These are phyloP conservation scores for Yarrowia hollandica DNA, from an alignment of 805 yeast genomes.

Conservation along the genomic window DNA sequence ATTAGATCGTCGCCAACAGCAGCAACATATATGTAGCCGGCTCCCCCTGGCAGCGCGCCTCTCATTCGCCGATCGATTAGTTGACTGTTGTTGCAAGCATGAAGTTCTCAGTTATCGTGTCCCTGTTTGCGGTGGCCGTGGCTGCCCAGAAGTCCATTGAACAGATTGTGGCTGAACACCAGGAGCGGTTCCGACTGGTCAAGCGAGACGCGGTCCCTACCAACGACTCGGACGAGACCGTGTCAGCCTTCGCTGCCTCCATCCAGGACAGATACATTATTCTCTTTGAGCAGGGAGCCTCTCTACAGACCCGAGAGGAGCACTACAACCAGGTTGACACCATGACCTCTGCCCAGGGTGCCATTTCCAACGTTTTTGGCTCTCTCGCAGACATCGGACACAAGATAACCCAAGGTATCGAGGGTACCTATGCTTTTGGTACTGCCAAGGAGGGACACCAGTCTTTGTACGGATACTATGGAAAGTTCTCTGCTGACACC, in stretches of 20 bases:
- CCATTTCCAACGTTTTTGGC: conserved; percentile 7
- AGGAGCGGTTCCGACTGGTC: conserved; percentile 11
- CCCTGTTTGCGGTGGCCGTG: conserved; percentile 22
- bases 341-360: conserved; percentile 1
- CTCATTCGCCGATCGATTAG: neutral
- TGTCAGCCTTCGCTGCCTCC: conserved; percentile 1
- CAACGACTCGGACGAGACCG: conserved; percentile 15
- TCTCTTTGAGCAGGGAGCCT: conserved; percentile 20
- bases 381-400: conserved; percentile 6
- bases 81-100: neutral
- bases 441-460: conserved; percentile 36
- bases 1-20: conserved; percentile 5
- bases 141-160: conserved; percentile 26
- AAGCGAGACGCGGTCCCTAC: conserved; percentile 14
- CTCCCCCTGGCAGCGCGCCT: conserved; percentile 13
- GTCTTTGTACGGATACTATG: conserved; percentile 48
- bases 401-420: conserved; percentile 31
- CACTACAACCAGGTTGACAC: conserved; percentile 20
- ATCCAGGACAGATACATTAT: conserved; percentile 29
- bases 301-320: conserved; percentile 29
- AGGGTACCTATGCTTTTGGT: conserved; percentile 30
- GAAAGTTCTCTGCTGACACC: conserved; percentile 48
- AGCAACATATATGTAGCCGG: conserved; percentile 24
- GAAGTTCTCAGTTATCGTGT: conserved; percentile 12
- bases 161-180: conserved; percentile 15